Base-by-base conservation (phyloP, 2,329 filamentous ascomycete species). In the Colletotrichum incanum region DNA sequence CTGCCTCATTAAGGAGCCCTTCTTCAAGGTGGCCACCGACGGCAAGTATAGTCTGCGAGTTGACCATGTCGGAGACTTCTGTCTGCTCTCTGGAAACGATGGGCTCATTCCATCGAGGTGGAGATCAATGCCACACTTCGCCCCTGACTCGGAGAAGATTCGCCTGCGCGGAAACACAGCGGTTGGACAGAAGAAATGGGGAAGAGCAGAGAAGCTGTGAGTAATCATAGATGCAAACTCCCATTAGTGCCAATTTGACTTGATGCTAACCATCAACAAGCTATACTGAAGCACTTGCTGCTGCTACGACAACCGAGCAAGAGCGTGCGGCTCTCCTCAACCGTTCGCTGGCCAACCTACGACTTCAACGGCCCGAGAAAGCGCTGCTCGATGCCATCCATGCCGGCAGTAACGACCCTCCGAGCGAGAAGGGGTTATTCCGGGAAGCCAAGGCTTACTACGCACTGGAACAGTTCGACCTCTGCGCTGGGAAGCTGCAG, bases 1-100 rank as follows among this genome's bases (percentile, higher is more conserved):
- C 0, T 80, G 84, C 14, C 75, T 89, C 37, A 64, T 90, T 37
- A 91, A 89, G 72, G 88, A 90, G 68, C 87, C 88, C 0, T 90
- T 84, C 74, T 83, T 89, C 74, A 87, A 85, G 73, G 39, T 76
- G 0, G 79, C 80, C 31, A 77, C 76, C 0, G 77, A 84, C 37
- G 83, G 83, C 2, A 59, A 78, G 0, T 87, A 86, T 75, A 80
- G 78, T 0, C 43, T 90, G 31, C 82, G 87, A 7, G 85, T 89
- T 8, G 88, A 90, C 68, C 88, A 90, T 75, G 75, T 86, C 20
- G 84, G 83, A 20, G 88, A 90, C 67, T 73, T 90, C 23, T 71
- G 84, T 3, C 81, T 80, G 70, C 69, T 88, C 2, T 64, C 78
- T 0, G 62, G 74, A 0, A 56, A 74, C 23, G 82, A 88, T 50